Conservation (phyloP, 2,329 filamentous ascomycete genomes). For the Claviceps monticola region DNA sequence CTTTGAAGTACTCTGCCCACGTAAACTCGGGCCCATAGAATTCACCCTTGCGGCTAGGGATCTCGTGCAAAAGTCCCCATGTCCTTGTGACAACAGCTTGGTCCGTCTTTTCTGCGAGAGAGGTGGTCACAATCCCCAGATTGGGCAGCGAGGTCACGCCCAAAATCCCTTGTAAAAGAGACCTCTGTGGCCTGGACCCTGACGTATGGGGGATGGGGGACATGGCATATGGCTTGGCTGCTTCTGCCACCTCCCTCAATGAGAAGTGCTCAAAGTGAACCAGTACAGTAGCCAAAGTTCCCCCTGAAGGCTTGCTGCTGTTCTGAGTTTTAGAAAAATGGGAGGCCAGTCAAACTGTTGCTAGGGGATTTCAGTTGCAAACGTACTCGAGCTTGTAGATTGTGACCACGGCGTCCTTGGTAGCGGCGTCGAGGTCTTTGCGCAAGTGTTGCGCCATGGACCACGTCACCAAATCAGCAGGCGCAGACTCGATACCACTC, state of each 20-base stretch:
- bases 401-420: constrained; percentile 39
- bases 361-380: not conserved
- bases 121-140: constrained; percentile 43
- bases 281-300: constrained; percentile 55
- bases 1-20: constrained; percentile 40
- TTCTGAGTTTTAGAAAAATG: not conserved
- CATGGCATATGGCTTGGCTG: constrained; percentile 37
- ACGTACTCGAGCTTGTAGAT: constrained; percentile 28
- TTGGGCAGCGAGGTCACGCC: constrained; percentile 35
- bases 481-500: constrained; percentile 47
- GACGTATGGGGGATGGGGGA: constrained; percentile 39
- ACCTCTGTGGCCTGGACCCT: constrained; percentile 13
- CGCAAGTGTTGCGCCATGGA: constrained; percentile 36
- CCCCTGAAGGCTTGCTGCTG: constrained; percentile 40
- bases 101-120: constrained; percentile 35
- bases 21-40: constrained; percentile 49
- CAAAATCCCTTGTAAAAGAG: constrained; percentile 31
- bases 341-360: too few relatives aligned
- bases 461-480: constrained; percentile 45
- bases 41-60: constrained; percentile 28
- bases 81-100: constrained; percentile 42
- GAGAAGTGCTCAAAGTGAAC: constrained; percentile 39
- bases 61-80: constrained; percentile 44
- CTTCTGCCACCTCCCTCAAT: constrained; percentile 30
- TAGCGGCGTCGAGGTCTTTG: constrained; percentile 32